Base-by-base conservation (phyloP, 139 green algal species). In the Pleodorina starrii region DNA sequence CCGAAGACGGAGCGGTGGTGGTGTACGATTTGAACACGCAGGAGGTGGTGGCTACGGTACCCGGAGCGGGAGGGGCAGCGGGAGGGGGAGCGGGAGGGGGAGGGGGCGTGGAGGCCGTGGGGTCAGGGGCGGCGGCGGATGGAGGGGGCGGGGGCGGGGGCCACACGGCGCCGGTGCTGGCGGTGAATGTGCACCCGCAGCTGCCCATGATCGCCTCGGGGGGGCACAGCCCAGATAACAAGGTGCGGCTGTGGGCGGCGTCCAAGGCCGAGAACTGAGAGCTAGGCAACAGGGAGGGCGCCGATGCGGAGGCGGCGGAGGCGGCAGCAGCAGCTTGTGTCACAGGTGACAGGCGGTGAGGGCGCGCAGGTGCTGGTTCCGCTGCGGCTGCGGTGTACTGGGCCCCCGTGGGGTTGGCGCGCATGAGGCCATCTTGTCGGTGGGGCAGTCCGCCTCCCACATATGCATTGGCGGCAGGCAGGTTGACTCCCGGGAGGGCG, bases 1-100 rank as follows among this genome's bases (percentile, higher is more conserved):
- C 93, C 12, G 97, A 99, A 75, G 97, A 99, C 91, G 54, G 94
- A 43, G 77, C 77, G 74, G 86, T 99, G 23, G 95, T 91, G 78
- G 46, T 97, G n/a, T 99, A 96, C 93, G 93, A 97, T 66, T 87
- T 99, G 19, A 96, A 97, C 74, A 94, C 60, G 17, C 93, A 92
- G 29, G 46, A 93, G 81, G 63, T 92, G 21, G 77, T 95, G 66
- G 89, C 93, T 77, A 38, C 57, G 59, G 84, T 97, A 9, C 90
- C 86, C 2, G 93, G 93, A 0, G 60, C 40, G 5, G 11, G 35
- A 25, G n/a, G 29, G n/a, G 81, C 9, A 27, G 66, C 54, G 54
- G 54, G 54, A 32, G 21, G 5, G 54, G 54, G 21, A 25, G 73
- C 5, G 94, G 92, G 2, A 71, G 89, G 79, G 19, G 78, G 71